Evolutionary conservation across 257 asterid genomes (phyloP), one percentile per base, ranked within the genome.

Genomic region (Verbena officinalis): DNA sequence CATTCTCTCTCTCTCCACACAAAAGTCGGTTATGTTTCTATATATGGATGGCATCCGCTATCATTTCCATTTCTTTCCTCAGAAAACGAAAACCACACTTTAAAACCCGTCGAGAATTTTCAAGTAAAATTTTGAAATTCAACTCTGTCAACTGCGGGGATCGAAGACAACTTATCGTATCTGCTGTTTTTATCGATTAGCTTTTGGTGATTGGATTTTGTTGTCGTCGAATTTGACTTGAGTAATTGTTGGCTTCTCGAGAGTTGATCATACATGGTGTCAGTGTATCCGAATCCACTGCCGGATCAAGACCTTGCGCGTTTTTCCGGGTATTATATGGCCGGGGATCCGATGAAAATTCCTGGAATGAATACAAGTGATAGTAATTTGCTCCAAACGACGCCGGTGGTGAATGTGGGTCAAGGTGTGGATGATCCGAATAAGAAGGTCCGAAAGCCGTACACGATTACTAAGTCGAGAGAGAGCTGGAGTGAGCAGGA

Each of bases 401-500:
- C 74, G 55, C 51, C 77, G 49, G 59, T 33, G 7, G 77, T 59
- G 66, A 66, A 59, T 74, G 70, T 70, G 57, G 67, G 33, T 52
- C 2, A 77, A 31, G 84, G 68, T 62, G 13, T 53, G 69, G 96
- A 91, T 55, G 95, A 88, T 74, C 77, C 73, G 19, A 80, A 64
- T 64, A 86, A 84, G 95, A 91, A 88, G 88, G 76, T 82, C 61
- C 76, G 96, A 50, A 91, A 91, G 75, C 96, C 93, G 5, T 91
- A 91, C 65, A 91, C 98, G 5, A 86, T 91, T 49, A 91, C 95
- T 2, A 91, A 91, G 86, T 86, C 96, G 30, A 84, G 98, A 54
- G 96, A 91, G 83, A 91, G 91, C 83, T 91, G 98, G 98, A 91
- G 79, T 68, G 98, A 91, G 11, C 91, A 82, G 70, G 98, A 91